These are phyloP conservation scores for Phaseolus lunatus DNA, from an alignment of 306 rosid species.

Conservation along the genomic window DNA sequence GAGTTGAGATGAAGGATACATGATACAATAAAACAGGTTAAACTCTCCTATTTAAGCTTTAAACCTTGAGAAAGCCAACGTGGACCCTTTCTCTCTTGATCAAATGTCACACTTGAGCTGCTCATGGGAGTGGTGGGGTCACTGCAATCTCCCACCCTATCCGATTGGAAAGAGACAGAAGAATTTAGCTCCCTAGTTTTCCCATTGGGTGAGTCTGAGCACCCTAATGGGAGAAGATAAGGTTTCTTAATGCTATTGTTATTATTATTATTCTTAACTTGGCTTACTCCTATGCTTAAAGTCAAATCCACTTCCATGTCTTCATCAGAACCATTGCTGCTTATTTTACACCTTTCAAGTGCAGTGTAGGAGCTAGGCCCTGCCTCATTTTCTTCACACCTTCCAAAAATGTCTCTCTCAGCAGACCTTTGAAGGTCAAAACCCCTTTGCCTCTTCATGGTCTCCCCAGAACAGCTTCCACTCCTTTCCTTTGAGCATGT, in stretches of 20 bases:
- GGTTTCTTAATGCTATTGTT: constrained; percentile 60
- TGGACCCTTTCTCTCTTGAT: constrained; percentile 80
- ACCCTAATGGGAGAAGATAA: constrained; percentile 41
- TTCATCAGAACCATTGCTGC: constrained; percentile 55
- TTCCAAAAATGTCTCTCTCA: constrained; percentile 59
- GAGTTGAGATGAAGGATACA: constrained; percentile 38
- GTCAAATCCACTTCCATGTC: constrained; percentile 81
- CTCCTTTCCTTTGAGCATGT: constrained; percentile 68
- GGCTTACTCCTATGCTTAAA: constrained; percentile 74
- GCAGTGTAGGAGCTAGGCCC: constrained; percentile 55
- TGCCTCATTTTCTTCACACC: constrained; percentile 56
- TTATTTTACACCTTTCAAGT: constrained; percentile 50
- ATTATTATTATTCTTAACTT: constrained; percentile 59
- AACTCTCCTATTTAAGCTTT: constrained; percentile 69
- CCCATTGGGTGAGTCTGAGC: constrained; percentile 42
- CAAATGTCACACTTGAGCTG: constrained; percentile 85
- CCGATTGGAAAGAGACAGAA: constrained; percentile 72
- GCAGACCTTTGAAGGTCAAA: constrained; percentile 84
- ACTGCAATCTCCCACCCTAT: constrained; percentile 75
- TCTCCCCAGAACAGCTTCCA: constrained; percentile 82
- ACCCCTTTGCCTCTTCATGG: constrained; percentile 58
- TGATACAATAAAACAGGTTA: constrained; percentile 39
- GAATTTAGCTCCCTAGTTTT: constrained; percentile 58
- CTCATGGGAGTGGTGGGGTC: constrained; percentile 88
- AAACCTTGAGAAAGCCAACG: constrained; percentile 89